A percentile compares a stretch with the other conserved stretches of the same genome.
phyloP scores from a whole-genome alignment of 257 asterid genomes.

The Anisodus tanguticus region DNA sequence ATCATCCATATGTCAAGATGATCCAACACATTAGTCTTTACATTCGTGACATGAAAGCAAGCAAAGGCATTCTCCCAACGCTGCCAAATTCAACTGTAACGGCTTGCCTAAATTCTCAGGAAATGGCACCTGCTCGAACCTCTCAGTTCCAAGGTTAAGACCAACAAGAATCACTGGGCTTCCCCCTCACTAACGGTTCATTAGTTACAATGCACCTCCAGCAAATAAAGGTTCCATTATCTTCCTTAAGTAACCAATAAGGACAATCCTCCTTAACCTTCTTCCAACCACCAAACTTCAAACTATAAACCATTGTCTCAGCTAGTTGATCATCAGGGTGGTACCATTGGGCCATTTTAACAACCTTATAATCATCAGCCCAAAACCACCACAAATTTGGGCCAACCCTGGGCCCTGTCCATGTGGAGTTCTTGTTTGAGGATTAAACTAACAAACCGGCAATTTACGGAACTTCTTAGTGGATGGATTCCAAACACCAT shows the following conservation, averaged over 20 bases:
- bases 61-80: slow-evolving; percentile 53
- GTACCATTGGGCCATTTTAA: slow-evolving; percentile 45
- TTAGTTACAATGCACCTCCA: slow-evolving; percentile 44
- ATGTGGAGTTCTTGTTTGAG: not conserved
- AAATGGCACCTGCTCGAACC: slow-evolving; percentile 41
- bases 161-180: slow-evolving; percentile 46
- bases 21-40: not conserved
- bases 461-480: slow-evolving; percentile 44
- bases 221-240: slow-evolving; percentile 53
- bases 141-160: slow-evolving; percentile 53
- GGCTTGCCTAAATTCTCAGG: slow-evolving; percentile 32
- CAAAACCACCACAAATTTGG: slow-evolving; percentile 47
- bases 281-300: slow-evolving; percentile 60
- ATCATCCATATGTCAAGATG: slow-evolving; percentile 63
- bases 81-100: slow-evolving; percentile 44
- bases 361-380: slow-evolving; percentile 65
- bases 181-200: not conserved
- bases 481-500: slow-evolving; percentile 59
- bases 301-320: slow-evolving; percentile 51
- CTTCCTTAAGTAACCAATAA: slow-evolving; percentile 43
- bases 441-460: slow-evolving; percentile 36
- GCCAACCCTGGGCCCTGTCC: slow-evolving; percentile 6
- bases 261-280: slow-evolving; percentile 43
- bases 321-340: slow-evolving; percentile 31
- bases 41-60: slow-evolving; percentile 28